Base-by-base conservation (phyloP, 139 green algal species). In the Astrephomene gubernaculifera region DNA sequence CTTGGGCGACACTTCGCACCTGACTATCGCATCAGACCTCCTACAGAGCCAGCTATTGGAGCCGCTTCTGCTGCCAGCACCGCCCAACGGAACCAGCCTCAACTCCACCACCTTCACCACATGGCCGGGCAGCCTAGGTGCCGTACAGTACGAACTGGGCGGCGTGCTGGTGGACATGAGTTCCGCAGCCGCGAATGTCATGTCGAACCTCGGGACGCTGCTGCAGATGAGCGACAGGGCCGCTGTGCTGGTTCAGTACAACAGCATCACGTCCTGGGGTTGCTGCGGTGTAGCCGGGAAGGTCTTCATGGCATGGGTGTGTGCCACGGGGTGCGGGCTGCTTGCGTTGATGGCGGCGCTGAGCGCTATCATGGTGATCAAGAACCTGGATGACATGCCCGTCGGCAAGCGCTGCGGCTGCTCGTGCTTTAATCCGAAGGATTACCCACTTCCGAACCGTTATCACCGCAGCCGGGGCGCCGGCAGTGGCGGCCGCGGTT, bases 321-420 rank as follows among this genome's bases (percentile, higher is more conserved):
- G 43, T 63, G 63, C 78, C 25, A 84, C 78, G 0, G 78, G 63
- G 43, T 71, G 54, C 21, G 78, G 78, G 9, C 19, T 84, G 31
- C n/a, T 84, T n/a, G 78, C 38, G 10, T 84, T 41, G 63, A 19
- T 74, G 21, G 63, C 63, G n/a, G 43, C 25, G 10, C 9, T 84
- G 19, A 41, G 21, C 4, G 33, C 19, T 2, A 0, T 74, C 21
- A 21, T 74, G n/a, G 27, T 84, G 19, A n/a, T 75, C 0, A 84
- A 65, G 41, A 84, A 75, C 43, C 43, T 84, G 43, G 63, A 74
- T 33, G 78, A 84, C 17, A 74, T 84, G 61, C 63, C 78, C 17
- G n/a, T 33, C 9, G 41, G 19, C 2, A 45, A n/a, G 39, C 43
- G 75, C 57, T 84, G 78, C 31, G 78, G 63, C 19, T 84, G 61